Evolutionary conservation across 768 basidiomycete genomes (phyloP), one percentile per base, ranked within the genome.

Genomic region (Hortiboletus campestris): DNA sequence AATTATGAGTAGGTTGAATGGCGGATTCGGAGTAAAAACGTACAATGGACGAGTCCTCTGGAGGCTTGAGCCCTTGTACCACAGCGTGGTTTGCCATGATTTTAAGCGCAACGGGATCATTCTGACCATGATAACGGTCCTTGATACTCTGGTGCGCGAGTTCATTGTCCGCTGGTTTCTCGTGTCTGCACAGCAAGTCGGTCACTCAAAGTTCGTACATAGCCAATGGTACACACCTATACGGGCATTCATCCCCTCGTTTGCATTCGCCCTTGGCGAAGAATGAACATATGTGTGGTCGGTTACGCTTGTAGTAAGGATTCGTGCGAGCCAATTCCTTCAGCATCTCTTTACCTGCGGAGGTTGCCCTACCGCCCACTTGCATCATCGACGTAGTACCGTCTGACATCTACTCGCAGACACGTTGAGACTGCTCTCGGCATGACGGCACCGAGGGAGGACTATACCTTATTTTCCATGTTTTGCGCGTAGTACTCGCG

Each of bases 291-390:
- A 97, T 67, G 61, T 98, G 90, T 44, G 97, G 93, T 52, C 89
- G 77, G 74, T 98, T 99, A 53, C 96, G 86, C 73, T 98, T 97
- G 77, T 98, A 98, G 71, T 94, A 94, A 0, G 97, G 97, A 65
- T 98, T 96, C 31, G 91, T 91, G 61, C 96, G 83, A 22, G 97
- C 97, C 12, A 99, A 76, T 60, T 90, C 84, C 74, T 98, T 98
- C 51, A 99, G 76, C 91, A 98, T 95, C 66, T 99, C 97, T 71
- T 95, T 94, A 25, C 93, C 94, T 4, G 91, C 91, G 20, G 88
- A 84, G 25, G 80, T 81, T 9, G 91, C 80, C 22, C 83, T 78
- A 34, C 86, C 77, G 49, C 80, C 75, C 12, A 71, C 43, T 60
- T 80, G 83, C 53, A 88, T 70, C 36, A 83, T 77, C 19, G 88